Evolutionary conservation across 2,329 filamentous ascomycete genomes (phyloP).

Genomic region (Fusarium sarcochroum): DNA sequence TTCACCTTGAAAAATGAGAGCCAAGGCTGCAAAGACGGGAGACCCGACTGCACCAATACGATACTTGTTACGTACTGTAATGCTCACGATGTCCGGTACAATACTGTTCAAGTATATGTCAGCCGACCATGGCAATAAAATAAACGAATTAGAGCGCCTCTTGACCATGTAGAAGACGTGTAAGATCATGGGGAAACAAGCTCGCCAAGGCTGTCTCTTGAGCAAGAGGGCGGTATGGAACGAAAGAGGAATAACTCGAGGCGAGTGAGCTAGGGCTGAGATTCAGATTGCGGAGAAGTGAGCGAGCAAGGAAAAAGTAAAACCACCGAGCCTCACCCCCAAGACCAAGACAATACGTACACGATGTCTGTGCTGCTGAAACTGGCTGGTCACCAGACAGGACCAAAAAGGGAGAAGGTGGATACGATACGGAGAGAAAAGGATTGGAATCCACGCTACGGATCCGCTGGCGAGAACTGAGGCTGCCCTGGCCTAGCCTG

Average conservation of each 20-base stretch:
- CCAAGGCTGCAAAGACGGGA: slow-evolving; percentile 16
- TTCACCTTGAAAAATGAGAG: slow-evolving; percentile 27
- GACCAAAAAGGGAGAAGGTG: slow-evolving; percentile 30
- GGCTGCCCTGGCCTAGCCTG: background rate
- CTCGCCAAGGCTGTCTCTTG: slow-evolving; percentile 18
- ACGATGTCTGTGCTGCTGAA: slow-evolving; percentile 36
- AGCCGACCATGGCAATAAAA: slow-evolving; percentile 16
- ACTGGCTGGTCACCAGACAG: slow-evolving; percentile 37
- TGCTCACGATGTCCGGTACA: slow-evolving; percentile 5
- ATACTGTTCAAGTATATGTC: slow-evolving; percentile 6
- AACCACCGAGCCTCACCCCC: slow-evolving; percentile 27
- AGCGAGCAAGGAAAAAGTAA: slow-evolving; percentile 18
- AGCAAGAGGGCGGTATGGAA: slow-evolving; percentile 23
- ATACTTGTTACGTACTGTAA: slow-evolving; percentile 33
- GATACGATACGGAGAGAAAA: slow-evolving; percentile 30
- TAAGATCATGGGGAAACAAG: slow-evolving; percentile 27
- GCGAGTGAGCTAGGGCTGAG: slow-evolving; percentile 36
- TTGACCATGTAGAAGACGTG: background rate
- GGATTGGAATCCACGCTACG: slow-evolving; percentile 26
- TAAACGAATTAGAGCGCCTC: background rate
- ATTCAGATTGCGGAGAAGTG: slow-evolving; percentile 37
- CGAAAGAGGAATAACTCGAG: slow-evolving; percentile 21
- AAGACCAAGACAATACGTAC: slow-evolving; percentile 20
- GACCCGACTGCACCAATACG: slow-evolving; percentile 3
- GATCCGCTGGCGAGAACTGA: slow-evolving; percentile 24